Percentiles rank a stretch among this genome's conserved stretches.
Conservation (phyloP, 2,329 filamentous ascomycete genomes). For the Hymenotorrendiella dingleyae region DNA sequence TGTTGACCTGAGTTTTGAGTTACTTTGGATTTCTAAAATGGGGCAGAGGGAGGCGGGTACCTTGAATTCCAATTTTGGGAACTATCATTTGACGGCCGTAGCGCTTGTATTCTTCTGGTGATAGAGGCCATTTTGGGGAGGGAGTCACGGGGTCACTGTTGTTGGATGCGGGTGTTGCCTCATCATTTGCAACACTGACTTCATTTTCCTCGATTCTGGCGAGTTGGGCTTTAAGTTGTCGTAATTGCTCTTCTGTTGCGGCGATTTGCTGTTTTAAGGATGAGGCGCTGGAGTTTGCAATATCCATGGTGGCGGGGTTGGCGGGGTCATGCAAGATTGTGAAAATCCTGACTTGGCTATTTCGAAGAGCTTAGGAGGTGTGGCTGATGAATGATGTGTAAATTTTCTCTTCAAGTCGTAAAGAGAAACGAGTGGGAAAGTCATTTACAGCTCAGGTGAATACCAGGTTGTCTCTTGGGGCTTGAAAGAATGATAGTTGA, state of each 20-base stretch:
- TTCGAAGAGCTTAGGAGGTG: slow-evolving; percentile 1
- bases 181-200: background rate
- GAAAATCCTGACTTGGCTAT: no score
- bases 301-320: slow-evolving; percentile 36
- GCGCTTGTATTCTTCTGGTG: slow-evolving; percentile 68
- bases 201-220: slow-evolving; percentile 24
- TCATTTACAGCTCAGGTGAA: no score
- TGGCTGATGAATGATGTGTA: slow-evolving; percentile 11
- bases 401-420: no score
- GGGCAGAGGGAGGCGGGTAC: slow-evolving; percentile 41
- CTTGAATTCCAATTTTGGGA: slow-evolving; percentile 70
- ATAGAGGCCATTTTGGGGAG: slow-evolving; percentile 58
- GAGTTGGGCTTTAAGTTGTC: slow-evolving; percentile 40
- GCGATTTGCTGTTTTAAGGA: slow-evolving; percentile 43
- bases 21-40: no score
- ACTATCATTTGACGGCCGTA: slow-evolving; percentile 92
- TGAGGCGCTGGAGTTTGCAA: slow-evolving; percentile 29
- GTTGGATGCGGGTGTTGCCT: background rate
- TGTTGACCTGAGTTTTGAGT: slow-evolving; percentile 84
- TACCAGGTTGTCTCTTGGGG: slow-evolving; percentile 5
- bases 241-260: slow-evolving; percentile 43
- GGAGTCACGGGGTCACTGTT: slow-evolving; percentile 14
- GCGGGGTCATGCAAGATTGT: no score
- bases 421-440: no score
- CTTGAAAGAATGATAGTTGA: no score